Base-by-base conservation (phyloP, 164 flowering plant species). In the Brasenia schreberi region DNA sequence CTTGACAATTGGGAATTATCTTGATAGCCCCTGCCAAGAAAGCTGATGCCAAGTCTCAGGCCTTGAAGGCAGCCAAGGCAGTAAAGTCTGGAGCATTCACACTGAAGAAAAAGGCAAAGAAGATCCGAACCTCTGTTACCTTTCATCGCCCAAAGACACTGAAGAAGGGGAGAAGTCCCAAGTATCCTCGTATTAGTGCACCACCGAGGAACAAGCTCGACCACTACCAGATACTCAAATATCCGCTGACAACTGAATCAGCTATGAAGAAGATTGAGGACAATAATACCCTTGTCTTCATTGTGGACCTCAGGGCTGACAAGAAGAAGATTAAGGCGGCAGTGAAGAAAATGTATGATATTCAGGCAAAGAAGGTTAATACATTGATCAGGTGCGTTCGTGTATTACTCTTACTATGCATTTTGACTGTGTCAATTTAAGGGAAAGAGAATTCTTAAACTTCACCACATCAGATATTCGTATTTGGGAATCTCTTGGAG, bases 261-360 rank as follows among this genome's bases (percentile, higher is more conserved):
- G 68, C 68, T 16, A 66, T 66, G 68, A 66, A 66, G 49, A 66
- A 89, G 75, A 89, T 89, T 62, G 96, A 89, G 65, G 96, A 89
- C 71, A 87, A 89, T 77, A 89, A 87, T 63, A 89, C 96, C 19
- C 70, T 89, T 59, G 96, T 89, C 27, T 89, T 89, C 81, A 89
- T 89, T 72, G 96, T 89, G 67, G 92, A 85, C 75, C 77, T 89
- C 16, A 88, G 88, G 71, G 87, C 95, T 11, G 86, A 88, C 77
- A 88, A 88, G 84, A 88, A 88, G 77, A 88, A 85, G 78, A 86
- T 88, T 39, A 88, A 88, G 78, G 85, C 70, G 77, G 89, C 91
- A 0, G 88, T 88, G 16, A 88, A 85, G 80, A 86, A 86, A 76
- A 88, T 88, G 95, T 88, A 88, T 65, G 95, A 88, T 56, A 89